A percentile compares a stretch with the other conserved stretches of the same genome.
Evolutionary conservation across 2,329 filamentous ascomycete genomes (phyloP).

Genomic region (Rutstroemia sp.): DNA sequence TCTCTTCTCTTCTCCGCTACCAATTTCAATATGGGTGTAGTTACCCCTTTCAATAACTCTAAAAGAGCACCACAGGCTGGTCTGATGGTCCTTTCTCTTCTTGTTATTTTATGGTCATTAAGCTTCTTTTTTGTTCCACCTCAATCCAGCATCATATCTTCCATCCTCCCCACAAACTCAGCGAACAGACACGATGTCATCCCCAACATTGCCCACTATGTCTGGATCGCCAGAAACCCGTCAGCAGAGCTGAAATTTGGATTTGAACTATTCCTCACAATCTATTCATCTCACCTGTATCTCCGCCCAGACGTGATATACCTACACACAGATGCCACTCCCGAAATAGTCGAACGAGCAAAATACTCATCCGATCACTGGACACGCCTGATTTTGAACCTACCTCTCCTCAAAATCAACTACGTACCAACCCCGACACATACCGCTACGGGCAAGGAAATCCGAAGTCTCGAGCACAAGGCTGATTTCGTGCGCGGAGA

Average conservation of each 20-base stretch:
- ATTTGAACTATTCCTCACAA: neutral
- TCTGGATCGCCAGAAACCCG: constrained; percentile 1
- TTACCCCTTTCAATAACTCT: too few species aligned
- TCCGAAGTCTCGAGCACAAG: constrained; percentile 10
- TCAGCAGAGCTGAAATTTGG: neutral
- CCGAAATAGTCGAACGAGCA: neutral
- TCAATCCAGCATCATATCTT: neutral
- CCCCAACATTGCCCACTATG: constrained; percentile 8
- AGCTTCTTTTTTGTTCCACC: neutral
- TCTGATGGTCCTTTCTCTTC: neutral
- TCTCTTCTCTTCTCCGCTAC: too few species aligned
- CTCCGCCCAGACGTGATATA: constrained; percentile 4
- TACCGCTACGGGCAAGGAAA: neutral
- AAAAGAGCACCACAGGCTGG: neutral
- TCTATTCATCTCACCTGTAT: constrained; percentile 3
- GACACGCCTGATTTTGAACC: neutral
- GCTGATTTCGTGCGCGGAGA: constrained; percentile 14
- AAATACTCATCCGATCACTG: neutral
- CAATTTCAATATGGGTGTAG: too few species aligned
- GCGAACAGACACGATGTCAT: neutral
- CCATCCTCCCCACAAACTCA: neutral
- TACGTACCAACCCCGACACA: neutral
- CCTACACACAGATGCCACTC: constrained; percentile 2
- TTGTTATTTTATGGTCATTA: neutral
- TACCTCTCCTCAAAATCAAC: neutral